These are phyloP conservation scores for Starmerella apicola DNA, from an alignment of 805 yeast species.

Conservation along the genomic window DNA sequence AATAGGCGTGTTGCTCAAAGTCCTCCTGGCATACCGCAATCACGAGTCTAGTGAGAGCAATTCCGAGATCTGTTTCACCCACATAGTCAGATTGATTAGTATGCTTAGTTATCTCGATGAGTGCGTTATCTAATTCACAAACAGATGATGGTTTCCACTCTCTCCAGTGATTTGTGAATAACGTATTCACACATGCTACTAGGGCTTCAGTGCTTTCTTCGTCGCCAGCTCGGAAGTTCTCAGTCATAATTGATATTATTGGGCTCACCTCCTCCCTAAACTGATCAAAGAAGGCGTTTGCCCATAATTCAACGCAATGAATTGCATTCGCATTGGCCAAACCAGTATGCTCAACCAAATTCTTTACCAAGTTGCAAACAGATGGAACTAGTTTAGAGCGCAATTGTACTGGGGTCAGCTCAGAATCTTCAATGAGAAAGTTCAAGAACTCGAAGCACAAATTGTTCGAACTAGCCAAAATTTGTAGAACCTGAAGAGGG, in stretches of 20 bases:
- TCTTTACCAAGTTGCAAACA: constrained; percentile 5
- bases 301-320: constrained; percentile 14
- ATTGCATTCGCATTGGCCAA: constrained; percentile 4
- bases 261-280: constrained; percentile 6
- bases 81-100: not conserved
- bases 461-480: constrained; percentile 8
- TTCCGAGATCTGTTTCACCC: constrained; percentile 7
- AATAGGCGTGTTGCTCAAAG: constrained; percentile 4
- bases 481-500: constrained; percentile 14
- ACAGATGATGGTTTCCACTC: constrained; percentile 7
- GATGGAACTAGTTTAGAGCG: constrained; percentile 13
- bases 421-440: constrained; percentile 24
- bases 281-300: constrained; percentile 12
- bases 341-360: not conserved
- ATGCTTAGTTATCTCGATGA: not conserved
- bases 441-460: constrained; percentile 20
- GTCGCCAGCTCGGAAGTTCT: constrained; percentile 6
- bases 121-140: not conserved
- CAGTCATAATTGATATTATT: constrained; percentile 9
- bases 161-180: constrained; percentile 7
- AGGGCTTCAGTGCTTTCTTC: constrained; percentile 1
- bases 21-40: constrained; percentile 15
- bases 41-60: constrained; percentile 16
- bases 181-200: not conserved
- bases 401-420: constrained; percentile 10